Conservation (phyloP, 2,329 filamentous ascomycete genomes). For the Colletotrichum orbiculare region DNA sequence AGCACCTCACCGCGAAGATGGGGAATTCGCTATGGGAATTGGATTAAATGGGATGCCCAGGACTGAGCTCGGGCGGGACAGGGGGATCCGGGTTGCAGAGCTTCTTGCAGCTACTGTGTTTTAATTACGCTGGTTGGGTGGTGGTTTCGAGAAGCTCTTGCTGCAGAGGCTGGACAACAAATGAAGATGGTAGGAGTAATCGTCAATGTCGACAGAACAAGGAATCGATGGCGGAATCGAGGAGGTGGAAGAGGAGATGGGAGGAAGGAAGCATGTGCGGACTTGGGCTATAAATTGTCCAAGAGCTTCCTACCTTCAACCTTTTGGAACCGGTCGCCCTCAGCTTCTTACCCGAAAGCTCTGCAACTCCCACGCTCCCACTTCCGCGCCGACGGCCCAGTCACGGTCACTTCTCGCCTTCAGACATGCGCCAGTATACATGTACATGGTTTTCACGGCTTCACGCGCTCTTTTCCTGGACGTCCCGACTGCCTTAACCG, state of each 20-base stretch:
- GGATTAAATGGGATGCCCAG: conserved; percentile 19
- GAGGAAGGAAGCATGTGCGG: conserved; percentile 15
- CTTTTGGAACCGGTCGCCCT: conserved; percentile 2
- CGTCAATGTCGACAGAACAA: conserved; percentile 35
- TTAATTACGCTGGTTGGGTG: not conserved
- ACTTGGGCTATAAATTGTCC: conserved; percentile 33
- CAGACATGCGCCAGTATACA: not conserved
- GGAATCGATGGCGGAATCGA: conserved; percentile 34
- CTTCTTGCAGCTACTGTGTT: conserved; percentile 12
- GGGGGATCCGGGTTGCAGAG: conserved; percentile 31
- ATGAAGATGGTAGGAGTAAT: conserved; percentile 18
- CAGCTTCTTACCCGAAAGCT: conserved; percentile 29
- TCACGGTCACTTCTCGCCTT: conserved; percentile 8
- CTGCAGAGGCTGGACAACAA: conserved; percentile 26
- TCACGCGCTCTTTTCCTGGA: not conserved
- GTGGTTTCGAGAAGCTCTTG: conserved; percentile 36
- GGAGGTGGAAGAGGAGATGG: conserved; percentile 16
- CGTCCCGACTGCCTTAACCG: conserved; percentile 34
- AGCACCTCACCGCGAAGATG: conserved; percentile 30
- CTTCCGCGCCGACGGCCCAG: conserved; percentile 9
- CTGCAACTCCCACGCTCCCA: conserved; percentile 28
- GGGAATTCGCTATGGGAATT: conserved; percentile 23
- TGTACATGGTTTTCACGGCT: conserved; percentile 1
- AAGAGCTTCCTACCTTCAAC: conserved; percentile 24
- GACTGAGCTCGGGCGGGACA: conserved; percentile 16